These are phyloP conservation scores for Penicillium thymicola DNA, from an alignment of 2,329 filamentous ascomycete species.

Conservation along the genomic window DNA sequence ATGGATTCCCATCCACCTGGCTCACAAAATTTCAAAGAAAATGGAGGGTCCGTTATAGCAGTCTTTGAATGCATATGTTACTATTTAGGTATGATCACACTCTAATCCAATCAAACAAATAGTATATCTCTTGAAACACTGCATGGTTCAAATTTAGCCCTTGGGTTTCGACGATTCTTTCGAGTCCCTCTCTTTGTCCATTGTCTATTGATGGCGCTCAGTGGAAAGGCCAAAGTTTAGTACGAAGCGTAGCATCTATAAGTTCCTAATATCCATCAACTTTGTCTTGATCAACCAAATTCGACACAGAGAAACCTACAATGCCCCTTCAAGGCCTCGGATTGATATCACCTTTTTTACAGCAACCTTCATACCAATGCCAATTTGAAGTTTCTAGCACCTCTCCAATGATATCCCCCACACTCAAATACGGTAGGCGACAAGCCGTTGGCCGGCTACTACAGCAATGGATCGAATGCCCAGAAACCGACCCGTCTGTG, in stretches of 20 bases:
- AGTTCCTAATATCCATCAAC: neutral
- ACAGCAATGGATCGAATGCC: neutral
- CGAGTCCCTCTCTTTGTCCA: neutral
- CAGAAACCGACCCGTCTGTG: neutral
- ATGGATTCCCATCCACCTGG: neutral
- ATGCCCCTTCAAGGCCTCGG: neutral
- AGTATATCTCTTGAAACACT: neutral
- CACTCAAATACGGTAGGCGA: neutral
- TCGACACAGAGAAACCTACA: neutral
- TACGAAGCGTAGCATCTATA: neutral
- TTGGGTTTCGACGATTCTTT: neutral
- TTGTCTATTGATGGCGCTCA: neutral
- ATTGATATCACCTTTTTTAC: neutral
- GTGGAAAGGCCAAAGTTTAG: neutral
- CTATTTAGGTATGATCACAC: neutral
- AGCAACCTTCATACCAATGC: neutral
- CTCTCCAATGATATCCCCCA: neutral
- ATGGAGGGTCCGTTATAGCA: neutral
- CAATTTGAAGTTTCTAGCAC: too few species aligned
- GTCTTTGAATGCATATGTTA: neutral
- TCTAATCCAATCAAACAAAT: neutral
- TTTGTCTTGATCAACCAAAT: neutral
- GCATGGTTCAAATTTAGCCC: neutral
- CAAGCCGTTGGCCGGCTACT: neutral
- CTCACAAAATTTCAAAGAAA: neutral